Conservation (phyloP, 2,329 filamentous ascomycete genomes). For the Arthroderma sp. region DNA sequence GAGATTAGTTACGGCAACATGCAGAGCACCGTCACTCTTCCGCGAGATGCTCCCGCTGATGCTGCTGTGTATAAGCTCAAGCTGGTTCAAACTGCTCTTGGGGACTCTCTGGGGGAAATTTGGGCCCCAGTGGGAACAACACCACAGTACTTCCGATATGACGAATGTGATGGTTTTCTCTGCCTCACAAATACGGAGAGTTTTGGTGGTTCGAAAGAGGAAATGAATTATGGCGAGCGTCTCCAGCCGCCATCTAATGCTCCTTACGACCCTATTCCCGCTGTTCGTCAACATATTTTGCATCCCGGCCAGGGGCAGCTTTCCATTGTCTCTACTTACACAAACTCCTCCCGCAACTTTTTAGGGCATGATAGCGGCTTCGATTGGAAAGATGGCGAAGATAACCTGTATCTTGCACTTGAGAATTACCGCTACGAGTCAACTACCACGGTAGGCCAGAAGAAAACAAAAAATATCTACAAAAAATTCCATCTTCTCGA, state of each 20-base stretch:
- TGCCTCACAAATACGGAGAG: no score
- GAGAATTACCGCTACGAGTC: slow-evolving; percentile 3
- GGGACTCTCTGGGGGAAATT: no score
- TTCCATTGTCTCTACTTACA: not conserved
- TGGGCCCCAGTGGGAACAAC: no score
- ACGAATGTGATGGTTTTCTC: no score
- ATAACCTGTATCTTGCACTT: slow-evolving; percentile 1
- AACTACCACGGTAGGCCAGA: not conserved
- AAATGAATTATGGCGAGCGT: no score
- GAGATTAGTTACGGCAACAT: not conserved
- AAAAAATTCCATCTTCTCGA: slow-evolving; percentile 5
- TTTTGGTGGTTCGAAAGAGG: no score
- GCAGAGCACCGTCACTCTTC: no score
- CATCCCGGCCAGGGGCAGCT: slow-evolving; percentile 1
- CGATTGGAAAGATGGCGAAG: slow-evolving; percentile 4
- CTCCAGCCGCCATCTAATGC: no score
- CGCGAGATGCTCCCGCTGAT: no score
- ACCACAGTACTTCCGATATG: no score
- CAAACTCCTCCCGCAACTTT: slow-evolving; percentile 3
- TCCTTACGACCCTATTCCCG: slow-evolving; percentile 1
- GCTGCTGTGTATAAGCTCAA: no score
- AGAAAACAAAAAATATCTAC: slow-evolving; percentile 3
- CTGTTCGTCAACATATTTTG: not conserved
- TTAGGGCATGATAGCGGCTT: slow-evolving; percentile 1
- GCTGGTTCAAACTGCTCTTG: no score